Base-by-base conservation (phyloP, 1,139 yeast genomes). In the Kodamaea suecica region DNA sequence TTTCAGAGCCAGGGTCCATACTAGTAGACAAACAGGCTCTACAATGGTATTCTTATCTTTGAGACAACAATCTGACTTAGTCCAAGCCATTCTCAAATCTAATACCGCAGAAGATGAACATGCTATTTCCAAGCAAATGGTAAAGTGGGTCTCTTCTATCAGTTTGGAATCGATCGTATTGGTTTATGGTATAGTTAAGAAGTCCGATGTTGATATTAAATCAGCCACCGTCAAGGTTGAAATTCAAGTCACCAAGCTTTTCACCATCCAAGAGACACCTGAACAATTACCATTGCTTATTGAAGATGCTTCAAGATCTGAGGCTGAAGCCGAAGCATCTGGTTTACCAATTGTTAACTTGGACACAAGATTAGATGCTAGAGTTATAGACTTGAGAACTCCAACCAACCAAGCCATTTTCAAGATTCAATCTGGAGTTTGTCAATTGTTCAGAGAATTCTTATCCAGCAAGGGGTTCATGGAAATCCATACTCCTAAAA, bases 331-430 rank as follows among this genome's bases (percentile, higher is more conserved):
- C 31, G 95, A 86, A 63, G 88, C 83, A 36, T 81, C 84, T 25
- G 94, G 94, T 11, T 77, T 90, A 50, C 97, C 97, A 33, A 84
- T 86, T 29, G 97, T 92, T 48, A 90, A 90, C 66, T 79, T 92
- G 59, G 98, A 94, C 66, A 94, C 98, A 30, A 80, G 98, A 61
- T 76, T 92, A 53, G 97, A 94, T 60, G 71, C 94, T 40, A 81
- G 99, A 62, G 96, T 90, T 36, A 88, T 92, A 62, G 99, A 92
- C 58, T 75, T 92, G 58, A 83, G 99, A 74, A 92, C 98, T 6
- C 84, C 85, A 37, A 90, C 98, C 39, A 92, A 92, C 72, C 97
- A 92, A 68, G 95, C 98, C 34, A 92, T 92, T 50, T 92, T 94
- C 79, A 84, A 80, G 66, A 82, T 94, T 53, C 95, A 86, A 66